Base-by-base conservation (phyloP, 495 filamentous ascomycete species). In the Cercophora newfieldiana region DNA sequence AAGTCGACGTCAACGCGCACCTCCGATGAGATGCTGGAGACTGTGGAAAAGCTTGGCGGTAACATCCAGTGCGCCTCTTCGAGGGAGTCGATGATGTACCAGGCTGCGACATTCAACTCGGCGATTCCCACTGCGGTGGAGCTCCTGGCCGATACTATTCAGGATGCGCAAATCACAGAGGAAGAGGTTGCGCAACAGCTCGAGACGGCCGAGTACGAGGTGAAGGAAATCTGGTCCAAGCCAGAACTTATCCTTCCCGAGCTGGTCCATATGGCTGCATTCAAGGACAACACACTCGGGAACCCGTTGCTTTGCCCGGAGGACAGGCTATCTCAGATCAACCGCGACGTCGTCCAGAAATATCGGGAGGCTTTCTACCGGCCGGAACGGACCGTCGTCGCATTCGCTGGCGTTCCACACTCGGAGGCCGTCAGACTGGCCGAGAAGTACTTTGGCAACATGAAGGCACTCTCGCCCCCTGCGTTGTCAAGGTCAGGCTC, bases 21-120 rank as follows among this genome's bases (percentile, higher is more conserved):
- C 1, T 85, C 87, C 49, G 93, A 97, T 77, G 80, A 96, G 68
- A 96, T 98, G 88, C 78, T 97, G 3, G 92, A 97, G 75, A 80
- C 86, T 1, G 79, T 97, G 1, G 94, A 97, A 74, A 88, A 86
- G 2, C 82, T 99, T 6, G 95, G 95, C 28, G 95, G 95, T 22
- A 97, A 96, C 70, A 92, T 98, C 65, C 94, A 97, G 79, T 98
- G 95, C 75, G 93, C 92, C 33, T 97, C 94, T 0, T 97, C 94
- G 0, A 83, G 95, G 48, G 95, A 99, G 75, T 92, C 93, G 22
- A 86, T 99, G 73, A 98, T 99, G 95, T 99, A 99, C 80, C 96
- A 98, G 77, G 90, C 92, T 5, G 96, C 95, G 37, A 97, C 92
- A 61, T 99, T 99, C 86, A 99, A 99, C 80, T 90, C 90, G 12